These are phyloP conservation scores for Haemoproteus tartakovskyi DNA, from an alignment of 169 alveolate genomes.

Conservation along the genomic window DNA sequence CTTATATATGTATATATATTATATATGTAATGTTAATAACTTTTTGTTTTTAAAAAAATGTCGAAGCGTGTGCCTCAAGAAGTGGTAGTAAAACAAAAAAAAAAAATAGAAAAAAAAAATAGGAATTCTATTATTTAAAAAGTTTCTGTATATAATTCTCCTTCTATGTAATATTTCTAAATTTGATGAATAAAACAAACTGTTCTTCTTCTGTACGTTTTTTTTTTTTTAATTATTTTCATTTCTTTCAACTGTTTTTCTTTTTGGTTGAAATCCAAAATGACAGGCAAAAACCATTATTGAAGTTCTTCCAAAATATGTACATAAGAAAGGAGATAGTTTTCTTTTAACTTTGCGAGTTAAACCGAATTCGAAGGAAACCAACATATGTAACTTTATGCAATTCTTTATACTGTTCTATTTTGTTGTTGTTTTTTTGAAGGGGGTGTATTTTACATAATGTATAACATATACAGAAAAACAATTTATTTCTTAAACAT, in stretches of 20 bases:
- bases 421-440: too few species aligned
- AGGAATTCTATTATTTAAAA: not conserved
- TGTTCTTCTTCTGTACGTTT: too few species aligned
- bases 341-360: slow-evolving; percentile 50
- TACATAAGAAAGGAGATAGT: slow-evolving; percentile 44
- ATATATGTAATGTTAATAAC: slow-evolving; percentile 7
- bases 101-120: not conserved
- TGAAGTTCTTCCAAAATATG: slow-evolving; percentile 36
- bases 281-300: slow-evolving; percentile 14
- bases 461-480: too few species aligned
- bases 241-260: not conserved
- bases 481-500: too few species aligned
- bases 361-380: slow-evolving; percentile 44
- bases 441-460: too few species aligned
- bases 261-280: not conserved
- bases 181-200: too few species aligned
- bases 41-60: too few species aligned
- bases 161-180: too few species aligned
- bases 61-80: slow-evolving; percentile 36
- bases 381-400: slow-evolving; percentile 60
- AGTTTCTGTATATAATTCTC: not conserved
- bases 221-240: not conserved
- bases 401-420: too few species aligned
- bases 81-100: slow-evolving; percentile 14
- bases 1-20: slow-evolving; percentile 3